These are phyloP conservation scores for Naumovozyma castellii DNA, from an alignment of 805 yeast species.

Conservation along the genomic window DNA sequence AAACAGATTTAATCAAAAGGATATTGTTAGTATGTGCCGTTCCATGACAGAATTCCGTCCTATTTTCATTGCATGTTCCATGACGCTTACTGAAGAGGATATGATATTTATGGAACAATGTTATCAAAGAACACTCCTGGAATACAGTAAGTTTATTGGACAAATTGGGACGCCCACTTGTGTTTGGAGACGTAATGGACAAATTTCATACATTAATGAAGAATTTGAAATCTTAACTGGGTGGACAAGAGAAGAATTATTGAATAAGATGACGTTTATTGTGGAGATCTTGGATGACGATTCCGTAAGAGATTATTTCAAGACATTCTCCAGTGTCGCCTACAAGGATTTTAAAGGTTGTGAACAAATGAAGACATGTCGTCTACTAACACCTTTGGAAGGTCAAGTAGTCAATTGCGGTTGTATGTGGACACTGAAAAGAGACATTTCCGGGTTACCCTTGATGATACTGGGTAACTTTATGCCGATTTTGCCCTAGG, in stretches of 20 bases:
- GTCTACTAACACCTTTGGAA: constrained; percentile 51
- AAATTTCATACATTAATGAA: constrained; percentile 88
- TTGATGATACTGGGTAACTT: constrained; percentile 95
- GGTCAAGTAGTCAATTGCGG: constrained; percentile 55
- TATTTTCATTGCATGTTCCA: constrained; percentile 84
- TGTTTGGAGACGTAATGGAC: constrained; percentile 94
- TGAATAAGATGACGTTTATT: constrained; percentile 60
- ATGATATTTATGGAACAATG: constrained; percentile 93
- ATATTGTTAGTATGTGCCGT: constrained; percentile 73
- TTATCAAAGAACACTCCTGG: constrained; percentile 83
- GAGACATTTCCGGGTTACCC: constrained; percentile 94
- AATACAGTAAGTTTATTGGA: constrained; percentile 75
- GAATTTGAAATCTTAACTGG: constrained; percentile 89
- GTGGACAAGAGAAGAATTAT: constrained; percentile 65
- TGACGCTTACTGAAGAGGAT: constrained; percentile 81
- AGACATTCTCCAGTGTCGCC: constrained; percentile 73
- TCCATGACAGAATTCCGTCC: constrained; percentile 88
- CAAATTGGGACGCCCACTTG: constrained; percentile 89
- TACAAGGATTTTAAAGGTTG: constrained; percentile 86
- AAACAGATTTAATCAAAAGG: constrained; percentile 56
- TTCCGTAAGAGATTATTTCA: constrained; percentile 80
- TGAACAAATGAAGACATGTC: constrained; percentile 82
- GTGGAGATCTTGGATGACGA: constrained; percentile 79
- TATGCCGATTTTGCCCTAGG: constrained; percentile 47
- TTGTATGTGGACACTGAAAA: constrained; percentile 84